Conservation (phyloP, 192 early-diverging fungal genomes). For the Umbelopsis ramanniana region DNA sequence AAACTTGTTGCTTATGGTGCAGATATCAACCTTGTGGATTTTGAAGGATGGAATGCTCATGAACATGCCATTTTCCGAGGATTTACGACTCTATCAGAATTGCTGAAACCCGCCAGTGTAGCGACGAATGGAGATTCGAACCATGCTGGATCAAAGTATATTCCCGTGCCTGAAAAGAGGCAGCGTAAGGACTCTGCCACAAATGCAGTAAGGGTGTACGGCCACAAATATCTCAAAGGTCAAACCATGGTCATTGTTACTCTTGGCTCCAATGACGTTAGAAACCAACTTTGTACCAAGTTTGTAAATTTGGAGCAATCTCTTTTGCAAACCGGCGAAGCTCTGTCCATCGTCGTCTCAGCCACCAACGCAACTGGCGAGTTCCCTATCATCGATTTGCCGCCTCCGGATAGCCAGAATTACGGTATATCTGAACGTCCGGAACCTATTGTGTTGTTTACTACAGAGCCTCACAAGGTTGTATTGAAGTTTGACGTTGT, state of each 20-base stretch:
- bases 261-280: conserved; percentile 62
- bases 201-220: conserved; percentile 58
- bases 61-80: conserved; percentile 69
- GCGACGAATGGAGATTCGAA: neutral
- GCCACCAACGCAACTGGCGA: conserved; percentile 63
- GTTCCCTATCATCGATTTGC: conserved; percentile 58
- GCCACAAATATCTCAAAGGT: conserved; percentile 63
- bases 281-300: conserved; percentile 39
- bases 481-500: conserved; percentile 61
- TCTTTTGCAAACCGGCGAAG: conserved; percentile 25
- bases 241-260: conserved; percentile 68
- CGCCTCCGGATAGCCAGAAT: conserved; percentile 45
- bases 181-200: conserved; percentile 12
- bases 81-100: conserved; percentile 26
- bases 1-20: conserved; percentile 58
- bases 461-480: conserved; percentile 51
- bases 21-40: conserved; percentile 48
- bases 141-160: neutral
- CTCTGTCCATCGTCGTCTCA: conserved; percentile 59
- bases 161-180: neutral
- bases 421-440: conserved; percentile 37
- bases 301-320: conserved; percentile 53
- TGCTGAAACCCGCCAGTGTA: neutral
- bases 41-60: conserved; percentile 60
- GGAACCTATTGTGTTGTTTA: conserved; percentile 62